Conservation (phyloP, 2,329 filamentous ascomycete genomes). For the Botrytis fragariae region DNA sequence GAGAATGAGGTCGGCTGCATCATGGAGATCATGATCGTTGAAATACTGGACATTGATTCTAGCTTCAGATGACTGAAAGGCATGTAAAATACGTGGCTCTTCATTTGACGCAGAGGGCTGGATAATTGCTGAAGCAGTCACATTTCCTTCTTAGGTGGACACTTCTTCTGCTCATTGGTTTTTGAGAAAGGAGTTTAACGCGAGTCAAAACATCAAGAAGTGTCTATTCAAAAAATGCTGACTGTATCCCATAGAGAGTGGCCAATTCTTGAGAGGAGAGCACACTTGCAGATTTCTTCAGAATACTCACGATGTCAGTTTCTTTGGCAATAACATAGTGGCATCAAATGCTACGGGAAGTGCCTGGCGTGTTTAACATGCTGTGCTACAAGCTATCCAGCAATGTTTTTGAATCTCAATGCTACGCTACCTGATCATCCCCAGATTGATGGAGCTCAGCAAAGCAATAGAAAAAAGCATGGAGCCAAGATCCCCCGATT, state of each 20-base stretch:
- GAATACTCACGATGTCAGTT: background rate
- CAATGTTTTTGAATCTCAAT: background rate
- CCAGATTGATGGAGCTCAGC: background rate
- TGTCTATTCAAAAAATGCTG: background rate
- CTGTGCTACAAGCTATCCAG: background rate
- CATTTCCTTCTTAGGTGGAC: background rate
- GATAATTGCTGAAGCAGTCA: background rate
- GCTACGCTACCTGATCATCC: background rate
- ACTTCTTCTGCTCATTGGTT: background rate
- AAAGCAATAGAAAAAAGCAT: background rate
- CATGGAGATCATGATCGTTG: conserved; percentile 34
- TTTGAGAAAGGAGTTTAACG: background rate
- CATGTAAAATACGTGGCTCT: conserved; percentile 34
- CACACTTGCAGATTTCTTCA: background rate
- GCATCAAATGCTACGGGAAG: background rate
- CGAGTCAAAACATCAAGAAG: background rate
- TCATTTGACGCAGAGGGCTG: conserved; percentile 7
- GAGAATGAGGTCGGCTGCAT: conserved; percentile 35
- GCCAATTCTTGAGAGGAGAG: background rate
- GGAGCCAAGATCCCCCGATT: background rate
- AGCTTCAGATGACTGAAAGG: conserved; percentile 31
- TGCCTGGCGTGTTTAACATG: background rate
- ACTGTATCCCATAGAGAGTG: background rate
- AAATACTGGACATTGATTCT: conserved; percentile 35
- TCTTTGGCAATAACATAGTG: background rate